Evolutionary conservation across 1,284 basidiomycete species (phyloP).

Genomic region (Calocybe gambosa): DNA sequence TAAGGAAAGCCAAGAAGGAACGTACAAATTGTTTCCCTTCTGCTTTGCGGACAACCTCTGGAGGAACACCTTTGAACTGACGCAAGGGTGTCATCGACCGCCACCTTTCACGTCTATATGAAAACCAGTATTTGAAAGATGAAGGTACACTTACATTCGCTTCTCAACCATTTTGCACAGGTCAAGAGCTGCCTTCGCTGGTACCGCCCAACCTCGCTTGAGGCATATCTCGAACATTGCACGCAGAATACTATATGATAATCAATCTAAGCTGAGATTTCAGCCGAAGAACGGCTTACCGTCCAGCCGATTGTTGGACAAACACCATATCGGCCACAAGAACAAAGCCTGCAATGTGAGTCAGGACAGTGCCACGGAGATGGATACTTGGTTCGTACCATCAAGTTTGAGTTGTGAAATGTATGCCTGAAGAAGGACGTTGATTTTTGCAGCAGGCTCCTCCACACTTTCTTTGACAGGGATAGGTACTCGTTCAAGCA

Average conservation of each 20-base stretch:
- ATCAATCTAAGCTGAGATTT: neutral
- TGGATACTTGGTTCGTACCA: conserved; percentile 35
- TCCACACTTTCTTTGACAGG: conserved; percentile 97
- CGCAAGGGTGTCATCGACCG: conserved; percentile 95
- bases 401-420: conserved; percentile 94
- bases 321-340: conserved; percentile 99
- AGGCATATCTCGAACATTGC: conserved; percentile 98
- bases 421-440: conserved; percentile 92
- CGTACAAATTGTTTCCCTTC: conserved; percentile 95
- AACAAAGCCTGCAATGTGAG: conserved; percentile 66
- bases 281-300: conserved; percentile 35
- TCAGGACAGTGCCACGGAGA: neutral
- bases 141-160: conserved; percentile 55
- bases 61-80: conserved; percentile 89
- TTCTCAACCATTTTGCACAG: conserved; percentile 98
- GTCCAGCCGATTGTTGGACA: conserved; percentile 86
- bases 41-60: conserved; percentile 86
- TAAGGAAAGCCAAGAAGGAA: conserved; percentile 15
- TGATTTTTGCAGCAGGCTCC: conserved; percentile 96
- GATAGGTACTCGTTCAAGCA: conserved; percentile 93
- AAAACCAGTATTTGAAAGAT: neutral
- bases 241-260: conserved; percentile 70
- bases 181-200: conserved; percentile 86
- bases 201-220: conserved; percentile 96
- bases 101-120: conserved; percentile 60